These are phyloP conservation scores for Fusarium nurragi DNA, from an alignment of 2,329 filamentous ascomycete species.

Conservation along the genomic window DNA sequence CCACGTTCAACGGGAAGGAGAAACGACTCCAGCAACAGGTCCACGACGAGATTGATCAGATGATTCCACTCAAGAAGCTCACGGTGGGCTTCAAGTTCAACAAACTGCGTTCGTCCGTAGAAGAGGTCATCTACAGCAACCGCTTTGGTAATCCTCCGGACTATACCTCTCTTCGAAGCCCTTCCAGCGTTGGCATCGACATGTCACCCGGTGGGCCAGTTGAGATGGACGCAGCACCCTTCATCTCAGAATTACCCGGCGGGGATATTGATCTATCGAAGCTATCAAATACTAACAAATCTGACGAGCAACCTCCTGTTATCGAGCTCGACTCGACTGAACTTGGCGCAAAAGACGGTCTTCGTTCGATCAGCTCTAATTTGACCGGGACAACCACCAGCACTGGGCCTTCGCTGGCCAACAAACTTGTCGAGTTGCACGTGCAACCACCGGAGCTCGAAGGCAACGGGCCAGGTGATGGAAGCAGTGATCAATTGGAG, in stretches of 20 bases:
- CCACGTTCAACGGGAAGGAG: constrained; percentile 34
- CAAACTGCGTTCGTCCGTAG: constrained; percentile 28
- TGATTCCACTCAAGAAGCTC: constrained; percentile 39
- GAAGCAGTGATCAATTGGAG: constrained; percentile 4
- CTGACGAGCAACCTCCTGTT: not conserved
- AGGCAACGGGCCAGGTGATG: constrained; percentile 11
- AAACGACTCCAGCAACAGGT: constrained; percentile 39
- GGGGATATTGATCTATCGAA: not conserved
- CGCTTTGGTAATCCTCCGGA: constrained; percentile 28
- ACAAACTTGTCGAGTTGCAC: constrained; percentile 20
- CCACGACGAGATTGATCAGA: constrained; percentile 39
- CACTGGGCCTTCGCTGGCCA: not conserved
- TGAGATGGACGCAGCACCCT: constrained; percentile 8
- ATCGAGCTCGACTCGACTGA: constrained; percentile 31
- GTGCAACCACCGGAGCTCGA: constrained; percentile 35
- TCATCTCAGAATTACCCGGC: constrained; percentile 25
- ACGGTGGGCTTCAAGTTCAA: constrained; percentile 40
- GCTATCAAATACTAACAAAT: not conserved
- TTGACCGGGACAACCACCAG: not conserved
- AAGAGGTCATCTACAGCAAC: constrained; percentile 38
- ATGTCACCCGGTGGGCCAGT: not conserved
- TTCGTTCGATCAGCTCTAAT: not conserved
- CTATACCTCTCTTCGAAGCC: constrained; percentile 24
- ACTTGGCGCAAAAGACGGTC: not conserved
- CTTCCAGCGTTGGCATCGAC: constrained; percentile 22